Evolutionary conservation across 768 basidiomycete species (phyloP), one percentile per base, ranked within the genome.

Genomic region (Mycena alexandri): DNA sequence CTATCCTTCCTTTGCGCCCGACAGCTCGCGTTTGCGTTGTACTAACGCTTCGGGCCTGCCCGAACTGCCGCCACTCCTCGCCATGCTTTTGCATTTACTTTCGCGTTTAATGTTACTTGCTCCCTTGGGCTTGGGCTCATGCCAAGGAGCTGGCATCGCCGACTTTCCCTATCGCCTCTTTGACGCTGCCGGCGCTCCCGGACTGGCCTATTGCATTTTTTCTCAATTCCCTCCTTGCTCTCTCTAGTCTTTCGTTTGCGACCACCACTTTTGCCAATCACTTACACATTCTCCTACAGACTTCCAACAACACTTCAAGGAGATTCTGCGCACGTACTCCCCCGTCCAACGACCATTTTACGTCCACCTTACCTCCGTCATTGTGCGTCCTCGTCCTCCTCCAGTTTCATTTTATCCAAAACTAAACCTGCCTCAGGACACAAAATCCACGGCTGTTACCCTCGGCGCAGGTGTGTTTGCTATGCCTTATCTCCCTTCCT

Each of bases 271-370:
- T 47, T 34, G 14, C 42, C n/a, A 1, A 21, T 38, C 47, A 33
- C 66, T 62, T 17, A 61, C 50, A 4, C 36, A 7, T 3, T 22
- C 12, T 9, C 16, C 24, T 9, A 21, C 52, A 94, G 93, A 93
- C 76, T 93, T 94, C 78, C 89, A 90, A 71, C 87, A 90, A 64
- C 91, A 93, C 74, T 93, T 94, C 78, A 91, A 87, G 74, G 92
- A 93, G 59, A 90, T 93, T 42, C 83, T 85, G 51, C 87, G 85
- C 68, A 82, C 84, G 48, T 79, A 84, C 69, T 92, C 92, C 1
- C 89, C 90, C 14, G 82, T 86, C 25, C 84, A 86, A 46, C 85
- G 93, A 6, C 85, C 87, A 0, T 92, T 92, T 77, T 90, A 88
- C 71, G 83, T 89, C 58, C 90, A 93, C 80, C 82, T 91, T 43